These are phyloP conservation scores for Fusarium graminum DNA, from an alignment of 2,329 filamentous ascomycete species.

Conservation along the genomic window DNA sequence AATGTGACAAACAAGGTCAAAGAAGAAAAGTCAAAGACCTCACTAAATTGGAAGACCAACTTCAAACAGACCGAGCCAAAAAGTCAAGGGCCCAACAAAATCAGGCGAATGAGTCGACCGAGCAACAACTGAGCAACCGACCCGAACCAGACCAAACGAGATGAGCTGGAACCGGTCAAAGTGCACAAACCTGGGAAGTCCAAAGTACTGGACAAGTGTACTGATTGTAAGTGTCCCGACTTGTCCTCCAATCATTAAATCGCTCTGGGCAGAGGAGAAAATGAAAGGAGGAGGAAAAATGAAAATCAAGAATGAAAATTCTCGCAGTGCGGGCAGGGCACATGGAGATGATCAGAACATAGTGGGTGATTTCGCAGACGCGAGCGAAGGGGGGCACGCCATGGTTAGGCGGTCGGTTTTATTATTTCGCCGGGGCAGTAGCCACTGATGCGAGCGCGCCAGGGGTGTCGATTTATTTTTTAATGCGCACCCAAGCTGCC, in stretches of 20 bases:
- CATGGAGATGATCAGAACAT: constrained; percentile 21
- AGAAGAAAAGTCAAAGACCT: constrained; percentile 2
- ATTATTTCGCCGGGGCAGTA: constrained; percentile 39
- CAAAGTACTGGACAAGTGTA: constrained; percentile 27
- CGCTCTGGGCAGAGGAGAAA: constrained; percentile 15
- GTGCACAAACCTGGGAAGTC: constrained; percentile 21
- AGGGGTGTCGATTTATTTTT: constrained; percentile 48
- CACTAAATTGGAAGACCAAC: constrained; percentile 2
- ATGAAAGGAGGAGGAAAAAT: constrained; percentile 11
- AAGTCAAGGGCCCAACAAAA: constrained; percentile 1
- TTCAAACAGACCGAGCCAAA: constrained; percentile 4
- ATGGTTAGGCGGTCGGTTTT: constrained; percentile 41
- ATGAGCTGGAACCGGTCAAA: constrained; percentile 13
- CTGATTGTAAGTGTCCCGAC: constrained; percentile 5
- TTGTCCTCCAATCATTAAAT: constrained; percentile 39
- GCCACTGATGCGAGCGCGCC: constrained; percentile 32
- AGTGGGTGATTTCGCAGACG: constrained; percentile 30
- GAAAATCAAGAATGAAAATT: constrained; percentile 6
- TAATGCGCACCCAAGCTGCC: constrained; percentile 42
- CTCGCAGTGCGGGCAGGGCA: constrained; percentile 3
- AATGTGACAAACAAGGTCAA: not conserved
- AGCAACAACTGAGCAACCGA: constrained; percentile 33
- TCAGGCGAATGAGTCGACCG: constrained; percentile 18
- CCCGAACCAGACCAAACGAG: constrained; percentile 17
- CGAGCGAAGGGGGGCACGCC: not conserved